Evolutionary conservation across 495 filamentous ascomycete species (phyloP).

Genomic region (Polyplosphaeria fusca): DNA sequence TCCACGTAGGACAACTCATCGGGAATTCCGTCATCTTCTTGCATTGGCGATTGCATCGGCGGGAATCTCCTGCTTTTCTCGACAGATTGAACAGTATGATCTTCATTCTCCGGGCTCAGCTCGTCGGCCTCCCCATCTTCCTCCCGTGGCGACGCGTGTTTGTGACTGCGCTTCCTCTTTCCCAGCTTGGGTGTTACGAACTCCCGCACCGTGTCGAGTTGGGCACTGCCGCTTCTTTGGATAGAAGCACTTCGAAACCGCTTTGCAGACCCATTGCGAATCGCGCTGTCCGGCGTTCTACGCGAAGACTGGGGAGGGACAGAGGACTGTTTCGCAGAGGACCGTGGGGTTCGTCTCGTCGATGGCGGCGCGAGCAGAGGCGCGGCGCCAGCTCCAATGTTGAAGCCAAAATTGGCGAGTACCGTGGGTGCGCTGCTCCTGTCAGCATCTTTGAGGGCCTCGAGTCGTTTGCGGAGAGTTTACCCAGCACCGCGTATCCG

Average conservation of each 20-base stretch:
- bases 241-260: constrained; percentile 19
- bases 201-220: background rate
- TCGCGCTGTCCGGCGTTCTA: background rate
- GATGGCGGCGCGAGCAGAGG: constrained; percentile 10
- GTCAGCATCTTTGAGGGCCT: background rate
- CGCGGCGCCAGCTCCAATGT: constrained; percentile 4
- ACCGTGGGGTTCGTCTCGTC: background rate
- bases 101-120: constrained; percentile 15
- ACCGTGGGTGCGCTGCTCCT: background rate
- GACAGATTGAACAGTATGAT: background rate
- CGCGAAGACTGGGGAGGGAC: constrained; percentile 4
- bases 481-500: constrained; percentile 30
- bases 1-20: constrained; percentile 24
- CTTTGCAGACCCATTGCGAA: background rate
- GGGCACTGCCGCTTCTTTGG: background rate
- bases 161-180: constrained; percentile 26
- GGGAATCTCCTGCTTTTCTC: constrained; percentile 19
- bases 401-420: constrained; percentile 23
- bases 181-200: constrained; percentile 11
- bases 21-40: constrained; percentile 10
- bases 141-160: background rate
- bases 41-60: constrained; percentile 12
- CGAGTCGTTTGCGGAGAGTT: background rate
- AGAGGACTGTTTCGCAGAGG: background rate
- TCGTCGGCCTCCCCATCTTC: constrained; percentile 19